Percentiles rank a stretch among this genome's conserved stretches.
phyloP scores from a whole-genome alignment of 106 monocot genomes.

The Chionographis japonica region DNA sequence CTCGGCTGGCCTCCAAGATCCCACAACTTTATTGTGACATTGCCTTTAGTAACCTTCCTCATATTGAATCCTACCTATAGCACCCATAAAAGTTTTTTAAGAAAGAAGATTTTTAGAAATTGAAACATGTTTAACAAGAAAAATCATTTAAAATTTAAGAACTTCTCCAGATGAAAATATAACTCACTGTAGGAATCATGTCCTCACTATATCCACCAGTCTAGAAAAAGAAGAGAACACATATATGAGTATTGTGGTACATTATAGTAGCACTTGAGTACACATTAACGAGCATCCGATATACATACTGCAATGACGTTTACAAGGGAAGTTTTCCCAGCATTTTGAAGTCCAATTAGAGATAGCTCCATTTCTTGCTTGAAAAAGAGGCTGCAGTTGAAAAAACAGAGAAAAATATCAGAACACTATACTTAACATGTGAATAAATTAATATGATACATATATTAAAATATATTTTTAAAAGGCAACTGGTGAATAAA shows the following conservation, averaged over 20 bases:
- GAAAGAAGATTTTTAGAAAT: background rate
- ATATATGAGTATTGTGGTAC: conserved; percentile 2
- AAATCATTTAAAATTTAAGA: background rate
- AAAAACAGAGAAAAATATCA: conserved; percentile 5
- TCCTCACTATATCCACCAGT: conserved; percentile 97
- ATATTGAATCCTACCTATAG: conserved; percentile 93
- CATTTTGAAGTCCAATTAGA: conserved; percentile 94
- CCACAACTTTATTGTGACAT: conserved; percentile 97
- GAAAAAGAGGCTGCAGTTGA: conserved; percentile 79
- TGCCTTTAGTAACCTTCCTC: conserved; percentile 94
- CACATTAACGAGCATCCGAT: background rate
- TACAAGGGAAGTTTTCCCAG: conserved; percentile 96
- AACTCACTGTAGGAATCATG: conserved; percentile 98
- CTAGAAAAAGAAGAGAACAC: conserved; percentile 34
- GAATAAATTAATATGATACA: background rate
- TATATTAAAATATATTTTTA: too few species aligned
- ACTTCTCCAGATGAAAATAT: background rate
- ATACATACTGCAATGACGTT: conserved; percentile 89
- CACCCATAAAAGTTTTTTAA: background rate
- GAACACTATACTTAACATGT: background rate
- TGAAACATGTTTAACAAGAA: background rate
- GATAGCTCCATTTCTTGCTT: conserved; percentile 99
- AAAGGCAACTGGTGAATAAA: too few species aligned
- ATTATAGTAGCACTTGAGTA: background rate
- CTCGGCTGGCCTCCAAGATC: conserved; percentile 98